phyloP scores from a whole-genome alignment of 345 rosid species.

The Eucalyptus tenuipes region DNA sequence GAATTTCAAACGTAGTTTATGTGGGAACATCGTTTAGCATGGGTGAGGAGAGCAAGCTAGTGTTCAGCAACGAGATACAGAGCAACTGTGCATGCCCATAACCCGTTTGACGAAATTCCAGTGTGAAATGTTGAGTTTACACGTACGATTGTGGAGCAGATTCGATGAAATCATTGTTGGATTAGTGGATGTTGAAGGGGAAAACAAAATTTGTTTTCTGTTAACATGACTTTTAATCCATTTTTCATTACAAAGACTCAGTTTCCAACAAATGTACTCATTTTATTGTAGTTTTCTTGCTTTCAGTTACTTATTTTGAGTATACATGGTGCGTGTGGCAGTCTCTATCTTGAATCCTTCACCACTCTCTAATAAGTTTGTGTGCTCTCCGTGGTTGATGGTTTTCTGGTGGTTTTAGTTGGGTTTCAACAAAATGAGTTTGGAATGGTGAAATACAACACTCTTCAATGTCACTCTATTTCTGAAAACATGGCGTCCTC shows the following conservation, averaged over 20 bases:
- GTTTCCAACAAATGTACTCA: background rate
- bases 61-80: background rate
- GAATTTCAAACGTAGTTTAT: background rate
- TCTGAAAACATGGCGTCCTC: background rate
- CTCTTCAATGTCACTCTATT: background rate
- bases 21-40: background rate
- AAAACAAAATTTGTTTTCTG: background rate
- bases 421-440: background rate
- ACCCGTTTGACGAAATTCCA: background rate
- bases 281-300: background rate
- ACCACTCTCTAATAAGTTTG: background rate
- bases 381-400: background rate
- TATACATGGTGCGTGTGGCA: fast-evolving
- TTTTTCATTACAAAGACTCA: background rate
- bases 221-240: background rate
- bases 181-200: background rate
- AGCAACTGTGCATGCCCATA: background rate
- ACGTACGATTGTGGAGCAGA: background rate
- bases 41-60: background rate
- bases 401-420: background rate
- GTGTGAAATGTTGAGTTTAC: background rate
- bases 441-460: background rate
- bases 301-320: background rate
- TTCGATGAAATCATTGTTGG: background rate
- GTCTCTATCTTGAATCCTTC: background rate